Base-by-base conservation (phyloP, 2,329 filamentous ascomycete species). In the Rutstroemia sydowiana region DNA sequence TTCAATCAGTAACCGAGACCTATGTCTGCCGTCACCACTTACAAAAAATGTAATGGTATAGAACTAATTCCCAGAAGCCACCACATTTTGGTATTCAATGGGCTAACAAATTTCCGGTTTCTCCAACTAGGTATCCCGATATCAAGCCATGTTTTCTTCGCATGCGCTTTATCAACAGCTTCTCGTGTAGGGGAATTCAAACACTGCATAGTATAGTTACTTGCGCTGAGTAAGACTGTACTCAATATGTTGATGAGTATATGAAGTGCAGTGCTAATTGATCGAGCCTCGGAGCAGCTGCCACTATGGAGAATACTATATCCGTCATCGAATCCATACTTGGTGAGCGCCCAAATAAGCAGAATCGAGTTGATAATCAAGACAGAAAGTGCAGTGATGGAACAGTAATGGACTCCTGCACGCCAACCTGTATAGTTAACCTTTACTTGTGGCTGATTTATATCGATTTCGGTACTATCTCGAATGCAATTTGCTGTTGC, bases 201-300 rank as follows among this genome's bases (percentile, higher is more conserved):
- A 14, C 71, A 66, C 55, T 80, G 77, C 74, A 77, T 77, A 51
- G 68, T 71, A 53, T 74, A 77, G 58, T 76, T 78, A 41, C 71
- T 73, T 3, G 72, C 71, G 5, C 69, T 67, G 0, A 78, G 67
- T 20, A 78, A 54, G 1, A 68, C 53, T 0, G 74, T 75, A 44
- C 71, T 70, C 8, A 76, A 57, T 1, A 69, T 52, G 61, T 79
- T 79, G 61, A 79, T 72, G 3, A 68, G 51, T 14, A 77, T 57
- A 59, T 78, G 74, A 1, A 73, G 53, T 39, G 56, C 56, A 0
- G 65, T 42, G 37, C 55, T 55, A 7, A 50, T 45, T 14, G 28
- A 30, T 32, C 56, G 56, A 21, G 57, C 48, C 2, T 30, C 20
- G n/a, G 34, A 32, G 39, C 58, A 60, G 11, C 47, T 18, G 5